These are phyloP conservation scores for Fusarium sp. DNA, from an alignment of 2,329 filamentous ascomycete genomes.

Conservation along the genomic window DNA sequence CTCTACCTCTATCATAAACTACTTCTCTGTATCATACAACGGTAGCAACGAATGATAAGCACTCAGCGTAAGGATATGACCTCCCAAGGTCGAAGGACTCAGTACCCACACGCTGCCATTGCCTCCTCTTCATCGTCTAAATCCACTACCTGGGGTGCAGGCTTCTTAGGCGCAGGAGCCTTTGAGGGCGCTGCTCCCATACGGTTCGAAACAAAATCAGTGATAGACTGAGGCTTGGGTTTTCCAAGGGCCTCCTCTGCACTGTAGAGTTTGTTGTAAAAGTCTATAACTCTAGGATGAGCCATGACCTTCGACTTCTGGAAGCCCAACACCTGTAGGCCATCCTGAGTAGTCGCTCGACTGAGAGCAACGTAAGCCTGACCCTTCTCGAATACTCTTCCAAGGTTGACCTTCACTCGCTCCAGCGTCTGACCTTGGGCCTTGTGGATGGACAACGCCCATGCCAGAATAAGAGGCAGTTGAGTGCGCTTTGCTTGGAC, in stretches of 20 bases:
- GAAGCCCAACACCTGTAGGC: constrained; percentile 89
- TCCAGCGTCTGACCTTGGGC: constrained; percentile 95
- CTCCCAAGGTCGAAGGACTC: constrained; percentile 2
- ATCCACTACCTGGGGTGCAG: constrained; percentile 44
- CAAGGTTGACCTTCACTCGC: constrained; percentile 92
- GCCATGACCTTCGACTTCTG: constrained; percentile 94
- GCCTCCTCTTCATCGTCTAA: constrained; percentile 65
- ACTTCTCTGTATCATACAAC: constrained; percentile 25
- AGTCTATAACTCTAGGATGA: constrained; percentile 85
- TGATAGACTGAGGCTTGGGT: constrained; percentile 51
- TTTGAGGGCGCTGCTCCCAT: constrained; percentile 46
- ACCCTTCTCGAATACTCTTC: constrained; percentile 94
- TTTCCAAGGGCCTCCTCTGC: constrained; percentile 68
- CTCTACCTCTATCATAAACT: constrained; percentile 17
- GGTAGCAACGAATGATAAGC: constrained; percentile 12
- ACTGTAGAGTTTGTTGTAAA: constrained; percentile 85
- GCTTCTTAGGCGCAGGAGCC: constrained; percentile 35
- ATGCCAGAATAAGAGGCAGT: constrained; percentile 90
- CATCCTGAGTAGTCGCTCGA: constrained; percentile 88
- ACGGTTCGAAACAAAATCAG: constrained; percentile 56
- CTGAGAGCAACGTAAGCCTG: constrained; percentile 97
- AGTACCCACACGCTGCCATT: constrained; percentile 61
- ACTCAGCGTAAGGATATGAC: constrained; percentile 9
- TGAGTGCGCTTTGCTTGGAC: constrained; percentile 88
- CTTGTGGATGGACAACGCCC: constrained; percentile 98